phyloP scores from a whole-genome alignment of 306 rosid species.

The Nissolia schottii region DNA sequence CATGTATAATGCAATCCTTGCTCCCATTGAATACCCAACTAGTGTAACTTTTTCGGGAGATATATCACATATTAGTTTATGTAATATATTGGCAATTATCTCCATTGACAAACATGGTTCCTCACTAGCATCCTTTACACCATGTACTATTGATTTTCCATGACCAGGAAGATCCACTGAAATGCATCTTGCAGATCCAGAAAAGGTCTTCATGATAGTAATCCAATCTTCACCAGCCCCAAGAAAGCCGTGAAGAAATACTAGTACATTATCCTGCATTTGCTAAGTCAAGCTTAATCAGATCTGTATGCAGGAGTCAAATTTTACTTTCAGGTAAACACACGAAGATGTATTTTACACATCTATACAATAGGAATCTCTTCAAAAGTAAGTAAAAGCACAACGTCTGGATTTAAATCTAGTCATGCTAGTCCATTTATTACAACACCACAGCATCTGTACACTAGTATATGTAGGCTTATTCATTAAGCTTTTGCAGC shows the following conservation, averaged over 20 bases:
- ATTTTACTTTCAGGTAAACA: background rate
- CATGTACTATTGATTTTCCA: constrained; percentile 55
- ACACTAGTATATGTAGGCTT: background rate
- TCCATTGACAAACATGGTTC: constrained; percentile 56
- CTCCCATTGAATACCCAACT: constrained; percentile 96
- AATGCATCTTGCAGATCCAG: constrained; percentile 81
- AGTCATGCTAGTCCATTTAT: constrained; percentile 11
- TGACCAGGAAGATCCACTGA: constrained; percentile 93
- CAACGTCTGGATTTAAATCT: background rate
- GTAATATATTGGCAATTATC: constrained; percentile 48
- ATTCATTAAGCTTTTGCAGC: background rate
- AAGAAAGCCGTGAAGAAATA: constrained; percentile 95
- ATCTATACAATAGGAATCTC: constrained; percentile 6
- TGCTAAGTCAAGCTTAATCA: constrained; percentile 32
- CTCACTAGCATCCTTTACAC: constrained; percentile 20
- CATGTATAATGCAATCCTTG: constrained; percentile 79
- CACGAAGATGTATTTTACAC: constrained; percentile 8
- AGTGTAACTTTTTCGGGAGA: constrained; percentile 62
- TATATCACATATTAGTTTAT: constrained; percentile 44
- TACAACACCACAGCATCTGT: background rate
- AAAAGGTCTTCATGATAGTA: constrained; percentile 68
- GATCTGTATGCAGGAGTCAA: constrained; percentile 16
- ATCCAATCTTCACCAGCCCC: constrained; percentile 94
- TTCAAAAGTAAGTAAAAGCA: background rate
- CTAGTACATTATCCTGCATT: constrained; percentile 65